Conservation (phyloP, 169 alveolate species). For the Plasmodium ovale region DNA sequence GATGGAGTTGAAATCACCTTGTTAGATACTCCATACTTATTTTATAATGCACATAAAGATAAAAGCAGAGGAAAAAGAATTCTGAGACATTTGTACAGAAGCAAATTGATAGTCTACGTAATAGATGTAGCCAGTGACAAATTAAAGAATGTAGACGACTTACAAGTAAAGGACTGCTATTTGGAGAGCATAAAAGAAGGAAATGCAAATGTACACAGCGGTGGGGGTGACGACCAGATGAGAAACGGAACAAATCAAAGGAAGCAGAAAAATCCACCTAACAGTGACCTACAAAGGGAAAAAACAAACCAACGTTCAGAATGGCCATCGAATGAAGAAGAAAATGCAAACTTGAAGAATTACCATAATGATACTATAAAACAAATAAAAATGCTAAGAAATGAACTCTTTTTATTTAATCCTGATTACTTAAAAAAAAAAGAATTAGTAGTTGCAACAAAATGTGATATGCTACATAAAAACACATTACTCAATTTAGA, state of each 20-base stretch:
- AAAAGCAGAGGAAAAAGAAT: constrained; percentile 56
- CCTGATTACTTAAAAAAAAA: constrained; percentile 70
- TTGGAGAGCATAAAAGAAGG: background rate
- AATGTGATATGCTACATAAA: constrained; percentile 88
- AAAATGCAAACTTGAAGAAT: constrained; percentile 33
- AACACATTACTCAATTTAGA: constrained; percentile 84
- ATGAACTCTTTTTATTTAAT: constrained; percentile 67
- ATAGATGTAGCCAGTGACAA: constrained; percentile 78
- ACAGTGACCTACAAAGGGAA: background rate
- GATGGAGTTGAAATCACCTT: constrained; percentile 86
- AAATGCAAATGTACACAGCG: background rate
- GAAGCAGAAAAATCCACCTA: no score
- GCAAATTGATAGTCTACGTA: constrained; percentile 83
- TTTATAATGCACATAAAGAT: constrained; percentile 74
- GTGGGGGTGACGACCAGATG: background rate
- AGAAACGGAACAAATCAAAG: background rate
- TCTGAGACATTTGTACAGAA: constrained; percentile 82
- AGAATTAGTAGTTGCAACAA: constrained; percentile 83
- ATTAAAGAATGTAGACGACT: constrained; percentile 57
- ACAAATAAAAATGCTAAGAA: constrained; percentile 69
- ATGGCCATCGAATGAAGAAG: background rate
- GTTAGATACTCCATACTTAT: constrained; percentile 84
- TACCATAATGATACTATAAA: constrained; percentile 67
- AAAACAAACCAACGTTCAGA: background rate
- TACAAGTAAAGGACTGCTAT: constrained; percentile 43